Evolutionary conservation across 1,284 basidiomycete species (phyloP).

Genomic region (Lentinula novae-zelandiae): DNA sequence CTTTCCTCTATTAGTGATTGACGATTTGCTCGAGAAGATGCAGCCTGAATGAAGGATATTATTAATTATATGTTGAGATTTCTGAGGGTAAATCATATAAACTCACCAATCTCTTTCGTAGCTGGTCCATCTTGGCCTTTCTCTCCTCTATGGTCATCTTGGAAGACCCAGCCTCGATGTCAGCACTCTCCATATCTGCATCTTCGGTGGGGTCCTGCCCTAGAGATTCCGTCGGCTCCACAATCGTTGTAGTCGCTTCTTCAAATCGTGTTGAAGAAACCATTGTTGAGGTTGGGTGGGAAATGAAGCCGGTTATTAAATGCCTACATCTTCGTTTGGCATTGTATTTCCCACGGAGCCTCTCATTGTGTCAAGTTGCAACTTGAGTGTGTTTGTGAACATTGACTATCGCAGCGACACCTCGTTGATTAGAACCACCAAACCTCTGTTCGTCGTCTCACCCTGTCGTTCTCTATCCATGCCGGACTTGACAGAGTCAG

Average conservation of each 20-base stretch:
- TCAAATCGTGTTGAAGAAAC: conserved; percentile 15
- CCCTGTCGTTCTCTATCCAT: neutral
- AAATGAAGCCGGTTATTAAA: neutral
- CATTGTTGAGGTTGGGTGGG: conserved; percentile 7
- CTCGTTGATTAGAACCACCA: neutral
- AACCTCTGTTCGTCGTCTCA: neutral
- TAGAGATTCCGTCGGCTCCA: neutral
- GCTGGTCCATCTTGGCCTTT: conserved; percentile 70
- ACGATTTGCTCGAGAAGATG: conserved; percentile 78
- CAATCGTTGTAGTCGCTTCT: conserved; percentile 11
- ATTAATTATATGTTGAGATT: neutral
- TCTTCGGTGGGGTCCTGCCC: conserved; percentile 6
- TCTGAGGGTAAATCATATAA: neutral
- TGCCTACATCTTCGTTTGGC: neutral
- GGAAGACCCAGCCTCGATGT: conserved; percentile 4
- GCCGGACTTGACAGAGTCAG: conserved; percentile 6
- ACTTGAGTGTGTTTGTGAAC: neutral
- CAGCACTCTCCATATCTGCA: neutral
- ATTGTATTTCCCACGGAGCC: neutral
- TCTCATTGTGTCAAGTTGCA: too few species aligned
- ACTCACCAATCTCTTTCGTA: conserved; percentile 73
- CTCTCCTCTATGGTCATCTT: conserved; percentile 65
- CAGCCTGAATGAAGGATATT: conserved; percentile 44
- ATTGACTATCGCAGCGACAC: neutral
- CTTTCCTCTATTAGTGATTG: conserved; percentile 81